Base-by-base conservation (phyloP, 805 yeast species). In the Metschnikowia corniflorae region DNA sequence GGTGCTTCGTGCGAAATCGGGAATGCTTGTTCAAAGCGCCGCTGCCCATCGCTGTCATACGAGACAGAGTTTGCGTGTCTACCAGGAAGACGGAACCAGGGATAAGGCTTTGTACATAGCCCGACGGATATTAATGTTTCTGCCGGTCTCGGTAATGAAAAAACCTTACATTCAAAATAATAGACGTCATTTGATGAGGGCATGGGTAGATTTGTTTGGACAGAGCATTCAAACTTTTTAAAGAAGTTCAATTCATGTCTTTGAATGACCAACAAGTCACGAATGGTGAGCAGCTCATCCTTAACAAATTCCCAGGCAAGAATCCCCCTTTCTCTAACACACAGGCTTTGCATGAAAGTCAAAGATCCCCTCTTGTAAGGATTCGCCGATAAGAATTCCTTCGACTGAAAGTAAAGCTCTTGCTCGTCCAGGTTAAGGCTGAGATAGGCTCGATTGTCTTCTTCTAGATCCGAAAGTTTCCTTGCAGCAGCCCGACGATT, bases 31-130 rank as follows among this genome's bases (percentile, higher is more conserved):
- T 86, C 87, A 43, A 77, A 73, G 36, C 97, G 72, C 39, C 95
- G 72, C 40, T 75, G 69, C 3, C 97, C 98, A 35, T 74, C 74
- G 5, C 95, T 84, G 44, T 88, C 96, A 60, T 91, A 93, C n/a
- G 88, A 75, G 3, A 87, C 69, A 0, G 96, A 86, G 57, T 79
- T 82, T 28, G 81, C 73, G 51, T 88, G 95, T 53, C 93, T 75
- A 0, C 98, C 98, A 0, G 98, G 97, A 26, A 93, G 66, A 48
- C 97, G 70, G 61, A 93, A 93, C 61, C 82, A 79, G 2, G 98
- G 98, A 53, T 93, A 93, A 6, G 98, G 98, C 44, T 79, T 77
- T 0, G 94, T 77, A 0, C 89, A 73, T 3, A 93, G 54, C 0
- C 98, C 98, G 14, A 93, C 68, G 0, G 95, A 77, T 1, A 91